These are phyloP conservation scores for Fusarium udum DNA, from an alignment of 2,329 filamentous ascomycete genomes.

Conservation along the genomic window DNA sequence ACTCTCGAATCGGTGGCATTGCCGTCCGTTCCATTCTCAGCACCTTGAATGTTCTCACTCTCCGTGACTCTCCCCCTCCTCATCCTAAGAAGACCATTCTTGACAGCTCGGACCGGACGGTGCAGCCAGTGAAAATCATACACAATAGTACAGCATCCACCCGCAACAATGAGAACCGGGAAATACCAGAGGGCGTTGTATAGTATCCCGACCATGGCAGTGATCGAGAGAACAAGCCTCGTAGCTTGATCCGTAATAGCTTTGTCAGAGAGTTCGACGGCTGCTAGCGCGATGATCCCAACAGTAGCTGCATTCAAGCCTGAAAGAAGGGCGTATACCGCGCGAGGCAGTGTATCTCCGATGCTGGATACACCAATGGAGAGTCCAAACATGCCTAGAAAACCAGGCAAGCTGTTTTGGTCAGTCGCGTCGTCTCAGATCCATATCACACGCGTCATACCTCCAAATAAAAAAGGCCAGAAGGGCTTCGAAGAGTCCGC, in stretches of 20 bases:
- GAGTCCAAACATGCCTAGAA: constrained; percentile 74
- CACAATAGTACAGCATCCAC: not conserved
- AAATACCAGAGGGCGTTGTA: constrained; percentile 83
- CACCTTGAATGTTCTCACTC: rapidly evolving
- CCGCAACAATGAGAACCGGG: constrained; percentile 58
- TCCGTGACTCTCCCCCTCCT: rapidly evolving
- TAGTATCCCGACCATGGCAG: constrained; percentile 70
- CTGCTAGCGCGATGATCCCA: constrained; percentile 75
- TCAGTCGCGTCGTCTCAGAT: not conserved
- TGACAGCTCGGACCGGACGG: constrained; percentile 15
- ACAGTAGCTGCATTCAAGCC: constrained; percentile 78
- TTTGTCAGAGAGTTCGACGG: constrained; percentile 72
- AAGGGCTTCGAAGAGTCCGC: constrained; percentile 66
- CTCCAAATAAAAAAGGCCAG: constrained; percentile 72
- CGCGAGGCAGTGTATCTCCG: constrained; percentile 63
- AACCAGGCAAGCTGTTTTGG: constrained; percentile 66
- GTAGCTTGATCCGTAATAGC: constrained; percentile 73
- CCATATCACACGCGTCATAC: constrained; percentile 46
- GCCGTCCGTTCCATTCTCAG: not conserved
- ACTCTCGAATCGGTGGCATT: rapidly evolving
- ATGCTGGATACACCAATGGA: constrained; percentile 72
- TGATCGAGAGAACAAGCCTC: constrained; percentile 70
- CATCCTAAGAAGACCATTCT: rapidly evolving
- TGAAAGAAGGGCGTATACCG: constrained; percentile 74
- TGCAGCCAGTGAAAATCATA: constrained; percentile 51